Base-by-base conservation (phyloP, 2,329 filamentous ascomycete genomes). In the Metarhizium anisopliae region DNA sequence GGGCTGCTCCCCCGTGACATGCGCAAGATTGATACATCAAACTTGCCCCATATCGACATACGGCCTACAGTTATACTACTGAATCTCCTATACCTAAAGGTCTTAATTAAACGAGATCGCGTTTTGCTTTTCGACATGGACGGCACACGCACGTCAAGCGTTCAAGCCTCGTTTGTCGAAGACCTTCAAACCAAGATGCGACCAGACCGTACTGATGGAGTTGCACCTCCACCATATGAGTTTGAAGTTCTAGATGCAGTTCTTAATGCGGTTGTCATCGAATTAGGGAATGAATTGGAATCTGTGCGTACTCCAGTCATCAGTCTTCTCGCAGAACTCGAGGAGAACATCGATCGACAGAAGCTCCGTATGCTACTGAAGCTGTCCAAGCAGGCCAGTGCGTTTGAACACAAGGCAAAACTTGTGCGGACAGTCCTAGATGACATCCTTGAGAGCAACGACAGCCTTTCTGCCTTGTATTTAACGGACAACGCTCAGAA, bases 161-260 rank as follows among this genome's bases (percentile, higher is more conserved):
- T 92, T 32, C 93, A 97, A 69, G 96, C 90, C 3, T 83, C 94
- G 13, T 97, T 97, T 74, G 95, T 97, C 83, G 96, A 96, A 72
- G 93, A 97, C 66, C 75, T 97, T 29, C 91, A 96, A 69, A 89
- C 90, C 16, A 96, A 95, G 68, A 77, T 97, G 47, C 86, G 89
- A 59, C 90, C 95, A 67, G 92, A 91, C 68, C 63, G 64, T 18
- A 56, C 58, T 2, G 74, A 79, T 0, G 71, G 4, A 25, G 25
- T 25, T 25, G 25, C 25, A 25, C 25, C 25, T 4, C 25, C 25
- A 25, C 4, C 93, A 0, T 97, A 97, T 70, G 93, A 97, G 70
- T 95, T 97, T 70, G 87, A 93, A 30, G 93, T 93, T 5, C 81
- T 97, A 18, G 93, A 97, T 79, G 90, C 93, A 0, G 92, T 97